Percentiles rank a stretch among this genome's conserved stretches.
Evolutionary conservation across 2,329 filamentous ascomycete species (phyloP).

Genomic region (Iodosphaeria phyllophila): DNA sequence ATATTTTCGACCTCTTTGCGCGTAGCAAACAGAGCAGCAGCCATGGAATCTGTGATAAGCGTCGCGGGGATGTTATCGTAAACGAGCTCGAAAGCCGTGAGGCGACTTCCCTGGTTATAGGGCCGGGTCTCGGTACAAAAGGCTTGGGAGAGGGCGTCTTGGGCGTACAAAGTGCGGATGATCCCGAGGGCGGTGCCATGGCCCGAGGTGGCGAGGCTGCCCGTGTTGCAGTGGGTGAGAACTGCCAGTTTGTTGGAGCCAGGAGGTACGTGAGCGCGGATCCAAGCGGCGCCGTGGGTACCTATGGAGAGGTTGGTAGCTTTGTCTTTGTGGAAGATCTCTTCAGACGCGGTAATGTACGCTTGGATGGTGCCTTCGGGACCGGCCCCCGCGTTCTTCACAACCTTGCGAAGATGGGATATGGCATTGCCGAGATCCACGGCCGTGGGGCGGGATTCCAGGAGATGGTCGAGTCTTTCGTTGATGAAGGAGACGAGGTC

Average conservation of each 20-base stretch:
- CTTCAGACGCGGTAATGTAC: conserved; percentile 67
- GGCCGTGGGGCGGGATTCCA: conserved; percentile 78
- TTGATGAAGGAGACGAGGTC: conserved; percentile 56
- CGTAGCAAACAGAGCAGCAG: conserved; percentile 58
- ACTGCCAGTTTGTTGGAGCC: conserved; percentile 48
- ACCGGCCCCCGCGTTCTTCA: conserved; percentile 29
- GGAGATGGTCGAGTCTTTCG: conserved; percentile 66
- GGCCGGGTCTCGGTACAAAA: conserved; percentile 95
- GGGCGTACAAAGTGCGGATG: conserved; percentile 61
- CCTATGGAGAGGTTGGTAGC: conserved; percentile 79
- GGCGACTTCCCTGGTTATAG: conserved; percentile 90
- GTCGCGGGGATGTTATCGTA: conserved; percentile 85
- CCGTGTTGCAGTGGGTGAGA: conserved; percentile 94
- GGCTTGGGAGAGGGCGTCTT: conserved; percentile 53
- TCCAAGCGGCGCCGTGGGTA: conserved; percentile 65
- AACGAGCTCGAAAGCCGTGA: conserved; percentile 93
- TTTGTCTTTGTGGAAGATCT: conserved; percentile 74
- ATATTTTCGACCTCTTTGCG: conserved; percentile 48
- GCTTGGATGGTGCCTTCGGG: conserved; percentile 40
- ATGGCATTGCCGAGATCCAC: conserved; percentile 90
- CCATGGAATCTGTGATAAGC: conserved; percentile 93
- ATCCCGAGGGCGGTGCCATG: conserved; percentile 93
- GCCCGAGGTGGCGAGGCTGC: conserved; percentile 90
- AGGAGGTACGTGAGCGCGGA: conserved; percentile 36
- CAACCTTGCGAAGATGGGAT: conserved; percentile 50